Evolutionary conservation across 108 stramenopile species (phyloP).

Genomic region (Cyclotella choctawhatcheeana): DNA sequence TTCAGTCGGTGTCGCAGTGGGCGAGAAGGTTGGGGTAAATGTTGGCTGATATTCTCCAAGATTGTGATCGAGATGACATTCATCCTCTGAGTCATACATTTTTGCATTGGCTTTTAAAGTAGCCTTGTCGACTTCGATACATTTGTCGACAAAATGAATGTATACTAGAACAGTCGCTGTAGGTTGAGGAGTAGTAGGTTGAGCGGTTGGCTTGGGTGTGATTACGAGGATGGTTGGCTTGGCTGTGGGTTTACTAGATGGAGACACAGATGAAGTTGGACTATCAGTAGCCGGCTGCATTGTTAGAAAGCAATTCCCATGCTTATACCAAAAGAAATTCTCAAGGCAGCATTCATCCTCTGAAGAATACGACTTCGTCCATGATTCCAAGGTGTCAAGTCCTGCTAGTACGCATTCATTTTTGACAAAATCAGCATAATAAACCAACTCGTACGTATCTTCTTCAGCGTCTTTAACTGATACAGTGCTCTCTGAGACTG

Average conservation of each 20-base stretch:
- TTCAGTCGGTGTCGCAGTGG: background rate
- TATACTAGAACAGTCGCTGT: background rate
- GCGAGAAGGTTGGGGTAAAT: background rate
- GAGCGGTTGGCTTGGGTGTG: background rate
- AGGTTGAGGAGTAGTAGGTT: conserved; percentile 1
- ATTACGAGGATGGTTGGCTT: background rate
- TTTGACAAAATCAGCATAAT: conserved; percentile 22
- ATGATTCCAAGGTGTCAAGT: conserved; percentile 14
- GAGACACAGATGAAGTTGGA: no score
- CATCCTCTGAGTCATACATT: conserved; percentile 13
- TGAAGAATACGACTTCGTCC: background rate
- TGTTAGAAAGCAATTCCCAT: conserved; percentile 7
- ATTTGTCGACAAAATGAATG: background rate
- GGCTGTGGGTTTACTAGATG: no score
- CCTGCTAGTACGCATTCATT: conserved; percentile 5
- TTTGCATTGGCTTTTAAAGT: conserved; percentile 1
- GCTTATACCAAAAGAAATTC: conserved; percentile 10
- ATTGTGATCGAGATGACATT: conserved; percentile 26
- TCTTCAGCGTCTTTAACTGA: background rate
- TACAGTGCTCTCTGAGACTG: conserved; percentile 3
- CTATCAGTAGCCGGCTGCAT: background rate
- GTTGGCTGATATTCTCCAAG: conserved; percentile 21
- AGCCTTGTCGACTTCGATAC: conserved; percentile 1
- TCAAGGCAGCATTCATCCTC: conserved; percentile 14
- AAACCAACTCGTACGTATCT: background rate